Evolutionary conservation across 2,329 filamentous ascomycete genomes (phyloP).

Genomic region (Lasiodiplodia theobromae): DNA sequence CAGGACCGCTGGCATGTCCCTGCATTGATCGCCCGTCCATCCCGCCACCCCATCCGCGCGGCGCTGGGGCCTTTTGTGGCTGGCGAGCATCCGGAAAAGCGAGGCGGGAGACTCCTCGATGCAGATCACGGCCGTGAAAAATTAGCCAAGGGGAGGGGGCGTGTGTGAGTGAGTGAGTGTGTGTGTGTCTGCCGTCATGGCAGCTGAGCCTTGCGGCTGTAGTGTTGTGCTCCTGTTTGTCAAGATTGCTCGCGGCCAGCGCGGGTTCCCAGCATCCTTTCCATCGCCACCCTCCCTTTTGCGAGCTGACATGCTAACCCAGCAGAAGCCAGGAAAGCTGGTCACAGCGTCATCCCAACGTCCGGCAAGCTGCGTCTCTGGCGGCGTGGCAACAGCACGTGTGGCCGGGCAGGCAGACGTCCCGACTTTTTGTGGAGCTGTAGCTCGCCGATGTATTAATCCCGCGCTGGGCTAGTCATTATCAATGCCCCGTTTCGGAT

Average conservation of each 20-base stretch:
- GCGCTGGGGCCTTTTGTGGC: slow-evolving; percentile 21
- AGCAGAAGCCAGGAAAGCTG: slow-evolving; percentile 3
- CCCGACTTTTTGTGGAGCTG: slow-evolving; percentile 22
- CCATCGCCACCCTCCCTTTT: neutral
- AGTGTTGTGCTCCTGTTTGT: neutral
- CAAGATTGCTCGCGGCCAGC: slow-evolving; percentile 15
- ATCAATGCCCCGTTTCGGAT: slow-evolving; percentile 1
- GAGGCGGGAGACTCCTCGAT: slow-evolving; percentile 18
- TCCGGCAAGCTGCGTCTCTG: slow-evolving; percentile 25
- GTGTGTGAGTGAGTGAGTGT: too few relatives aligned
- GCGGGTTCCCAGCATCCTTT: neutral
- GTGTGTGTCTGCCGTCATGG: neutral
- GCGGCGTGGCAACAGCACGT: slow-evolving; percentile 20
- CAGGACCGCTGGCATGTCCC: slow-evolving; percentile 28
- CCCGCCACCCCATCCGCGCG: slow-evolving; percentile 27
- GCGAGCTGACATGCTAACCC: slow-evolving; percentile 20
- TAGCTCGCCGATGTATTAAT: slow-evolving; percentile 12
- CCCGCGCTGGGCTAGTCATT: neutral
- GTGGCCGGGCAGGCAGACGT: slow-evolving; percentile 12
- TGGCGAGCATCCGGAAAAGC: slow-evolving; percentile 27
- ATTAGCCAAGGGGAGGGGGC: neutral
- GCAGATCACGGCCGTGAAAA: slow-evolving; percentile 26
- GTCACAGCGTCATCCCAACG: slow-evolving; percentile 23
- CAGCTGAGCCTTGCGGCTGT: neutral
- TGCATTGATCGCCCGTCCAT: slow-evolving; percentile 30